phyloP scores from a whole-genome alignment of 2,329 filamentous ascomycete genomes.

The Diplodia seriata region DNA sequence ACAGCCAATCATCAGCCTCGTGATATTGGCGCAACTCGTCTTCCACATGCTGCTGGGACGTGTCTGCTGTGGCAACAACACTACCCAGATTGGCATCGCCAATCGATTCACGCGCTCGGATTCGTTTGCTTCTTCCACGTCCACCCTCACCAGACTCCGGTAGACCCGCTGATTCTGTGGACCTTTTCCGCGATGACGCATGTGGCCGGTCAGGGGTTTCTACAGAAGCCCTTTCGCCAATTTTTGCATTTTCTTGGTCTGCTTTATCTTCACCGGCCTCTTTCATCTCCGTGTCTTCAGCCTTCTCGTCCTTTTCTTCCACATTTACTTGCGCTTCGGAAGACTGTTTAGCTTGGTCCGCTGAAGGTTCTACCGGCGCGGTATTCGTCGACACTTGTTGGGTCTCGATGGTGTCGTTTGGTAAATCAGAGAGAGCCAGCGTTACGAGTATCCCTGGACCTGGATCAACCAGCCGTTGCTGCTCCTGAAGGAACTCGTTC shows the following conservation, averaged over 20 bases:
- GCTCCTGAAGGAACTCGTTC: slow-evolving; percentile 52
- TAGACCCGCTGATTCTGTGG: slow-evolving; percentile 65
- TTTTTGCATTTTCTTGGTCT: slow-evolving; percentile 2
- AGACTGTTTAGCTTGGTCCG: neutral
- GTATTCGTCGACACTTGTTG: neutral
- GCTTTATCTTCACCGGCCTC: slow-evolving; percentile 31
- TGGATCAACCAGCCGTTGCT: slow-evolving; percentile 42
- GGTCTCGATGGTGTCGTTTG: neutral
- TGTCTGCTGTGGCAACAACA: slow-evolving; percentile 59
- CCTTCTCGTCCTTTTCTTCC: slow-evolving; percentile 5
- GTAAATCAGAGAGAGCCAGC: slow-evolving; percentile 49
- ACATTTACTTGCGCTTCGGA: neutral
- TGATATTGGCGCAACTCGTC: slow-evolving; percentile 61
- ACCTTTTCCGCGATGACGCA: slow-evolving; percentile 62
- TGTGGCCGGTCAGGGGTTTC: slow-evolving; percentile 44
- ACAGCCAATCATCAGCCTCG: slow-evolving; percentile 65
- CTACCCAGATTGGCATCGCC: slow-evolving; percentile 54
- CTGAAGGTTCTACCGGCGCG: neutral
- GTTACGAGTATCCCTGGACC: slow-evolving; percentile 51
- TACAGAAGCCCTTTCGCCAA: slow-evolving; percentile 8
- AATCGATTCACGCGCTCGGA: slow-evolving; percentile 65
- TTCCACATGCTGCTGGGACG: slow-evolving; percentile 59
- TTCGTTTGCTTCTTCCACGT: slow-evolving; percentile 65
- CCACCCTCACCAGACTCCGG: slow-evolving; percentile 64
- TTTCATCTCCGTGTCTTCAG: slow-evolving; percentile 39